These are phyloP conservation scores for Blastomyces silverae DNA, from an alignment of 2,329 filamentous ascomycete species.

Conservation along the genomic window DNA sequence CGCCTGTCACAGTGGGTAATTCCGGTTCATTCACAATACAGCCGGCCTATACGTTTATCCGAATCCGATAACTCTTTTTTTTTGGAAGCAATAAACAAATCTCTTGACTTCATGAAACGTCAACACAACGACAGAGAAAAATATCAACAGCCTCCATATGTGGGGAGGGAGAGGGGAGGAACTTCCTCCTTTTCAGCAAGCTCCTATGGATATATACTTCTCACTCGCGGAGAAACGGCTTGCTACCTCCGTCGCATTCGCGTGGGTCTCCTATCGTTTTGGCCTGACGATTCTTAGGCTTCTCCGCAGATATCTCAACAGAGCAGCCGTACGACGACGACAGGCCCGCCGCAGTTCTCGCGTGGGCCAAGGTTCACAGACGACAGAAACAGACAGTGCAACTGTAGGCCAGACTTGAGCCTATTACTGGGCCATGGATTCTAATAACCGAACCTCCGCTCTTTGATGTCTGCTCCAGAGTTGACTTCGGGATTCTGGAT, in stretches of 20 bases:
- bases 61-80: not conserved
- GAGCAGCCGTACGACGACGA: slow-evolving; percentile 2
- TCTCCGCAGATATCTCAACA: slow-evolving; percentile 15
- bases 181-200: not conserved
- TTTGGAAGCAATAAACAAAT: not conserved
- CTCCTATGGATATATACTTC: slow-evolving; percentile 20
- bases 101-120: not conserved
- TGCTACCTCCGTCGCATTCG: slow-evolving; percentile 17
- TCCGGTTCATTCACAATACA: not conserved
- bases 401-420: not conserved
- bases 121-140: not conserved
- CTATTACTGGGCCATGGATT: not conserved
- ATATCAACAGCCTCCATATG: not conserved
- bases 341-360: slow-evolving; percentile 8
- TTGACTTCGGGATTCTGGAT: not conserved
- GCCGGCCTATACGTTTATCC: not conserved
- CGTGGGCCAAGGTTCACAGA: not conserved
- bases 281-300: slow-evolving; percentile 1
- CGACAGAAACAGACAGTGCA: not conserved
- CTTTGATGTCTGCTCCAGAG: not conserved
- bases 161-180: not conserved
- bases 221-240: slow-evolving; percentile 20
- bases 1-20: not conserved
- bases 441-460: not conserved
- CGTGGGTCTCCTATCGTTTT: slow-evolving; percentile 18